Base-by-base conservation (phyloP, 768 basidiomycete genomes). In the Rhodotorula sphaerocarpa region DNA sequence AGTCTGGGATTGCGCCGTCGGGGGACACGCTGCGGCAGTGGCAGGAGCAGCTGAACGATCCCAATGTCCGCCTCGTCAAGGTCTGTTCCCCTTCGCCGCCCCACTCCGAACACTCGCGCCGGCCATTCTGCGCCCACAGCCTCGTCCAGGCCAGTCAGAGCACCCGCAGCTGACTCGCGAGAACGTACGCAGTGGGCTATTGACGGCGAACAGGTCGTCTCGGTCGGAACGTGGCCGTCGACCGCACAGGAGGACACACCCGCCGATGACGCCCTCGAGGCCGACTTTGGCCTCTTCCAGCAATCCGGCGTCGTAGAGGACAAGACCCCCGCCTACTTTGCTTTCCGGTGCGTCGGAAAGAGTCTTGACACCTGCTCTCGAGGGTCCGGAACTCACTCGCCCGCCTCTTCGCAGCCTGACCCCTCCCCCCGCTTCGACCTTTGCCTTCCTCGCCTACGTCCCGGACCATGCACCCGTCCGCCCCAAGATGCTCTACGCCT, bases 401-500 rank as follows among this genome's bases (percentile, higher is more conserved):
- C 16, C 42, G 20, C 0, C 45, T 23, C n/a, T n/a, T n/a, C n/a
- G 27, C 56, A 39, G 56, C 45, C 23, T 54, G 27, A 15, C 48
- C 51, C 33, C 58, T 1, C 33, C 57, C 1, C 57, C 57, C n/a
- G 1, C 43, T 20, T 41, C 58, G 14, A 31, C 57, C 18, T 57
- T 59, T 50, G 15, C 87, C 41, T 79, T 81, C 11, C 80, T 90
- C 61, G 84, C 78, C 71, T 92, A 88, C 72, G 87, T 91, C 10
- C 90, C 90, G 1, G 90, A 92, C 64, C 73, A 79, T 25, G 86
- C 90, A 31, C 84, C 81, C 76, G 81, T 91, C 63, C 80, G 87
- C 72, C 82, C 87, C 75, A 92, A 91, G 83, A 92, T 90, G 88
- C 78, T 92, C 39, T 91, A 90, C 75, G 88, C 90, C 27, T 85